phyloP scores from a whole-genome alignment of 805 yeast genomes.

The Ogataea methanolica region DNA sequence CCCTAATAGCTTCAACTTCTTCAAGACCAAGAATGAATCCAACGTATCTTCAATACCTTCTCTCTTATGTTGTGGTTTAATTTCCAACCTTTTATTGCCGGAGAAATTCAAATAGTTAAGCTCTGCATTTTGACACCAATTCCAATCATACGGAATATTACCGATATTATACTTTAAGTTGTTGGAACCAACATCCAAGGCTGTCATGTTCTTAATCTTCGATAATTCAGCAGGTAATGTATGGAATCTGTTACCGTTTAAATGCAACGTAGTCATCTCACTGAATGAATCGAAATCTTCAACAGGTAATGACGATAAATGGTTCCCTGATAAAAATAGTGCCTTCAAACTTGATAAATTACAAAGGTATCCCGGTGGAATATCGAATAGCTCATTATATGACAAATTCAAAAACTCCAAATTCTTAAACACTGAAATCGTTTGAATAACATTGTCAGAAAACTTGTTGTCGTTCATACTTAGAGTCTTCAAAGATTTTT shows the following conservation, averaged over 20 bases:
- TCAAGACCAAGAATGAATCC: conserved; percentile 59
- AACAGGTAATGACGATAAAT: conserved; percentile 70
- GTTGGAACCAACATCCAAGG: conserved; percentile 88
- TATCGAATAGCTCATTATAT: conserved; percentile 78
- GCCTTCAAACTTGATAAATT: conserved; percentile 54
- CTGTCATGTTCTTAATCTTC: conserved; percentile 55
- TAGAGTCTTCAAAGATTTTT: conserved; percentile 42
- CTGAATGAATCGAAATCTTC: conserved; percentile 72
- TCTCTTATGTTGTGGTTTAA: conserved; percentile 57
- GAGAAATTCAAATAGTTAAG: conserved; percentile 82
- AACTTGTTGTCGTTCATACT: conserved; percentile 81
- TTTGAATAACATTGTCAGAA: conserved; percentile 69
- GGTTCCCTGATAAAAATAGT: conserved; percentile 79
- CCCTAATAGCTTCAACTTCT: conserved; percentile 70
- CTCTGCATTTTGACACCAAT: conserved; percentile 82
- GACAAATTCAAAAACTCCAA: conserved; percentile 68
- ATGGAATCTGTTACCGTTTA: conserved; percentile 82
- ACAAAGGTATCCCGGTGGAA: conserved; percentile 68
- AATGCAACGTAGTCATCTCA: conserved; percentile 53
- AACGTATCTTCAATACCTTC: conserved; percentile 61
- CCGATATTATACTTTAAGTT: conserved; percentile 86
- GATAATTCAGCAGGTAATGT: conserved; percentile 87
- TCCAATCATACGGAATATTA: conserved; percentile 96
- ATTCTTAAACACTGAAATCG: conserved; percentile 53
- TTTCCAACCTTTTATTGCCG: conserved; percentile 88